Base-by-base conservation (phyloP, 2,329 filamentous ascomycete species). In the Hypoxylon rubiginosum region DNA sequence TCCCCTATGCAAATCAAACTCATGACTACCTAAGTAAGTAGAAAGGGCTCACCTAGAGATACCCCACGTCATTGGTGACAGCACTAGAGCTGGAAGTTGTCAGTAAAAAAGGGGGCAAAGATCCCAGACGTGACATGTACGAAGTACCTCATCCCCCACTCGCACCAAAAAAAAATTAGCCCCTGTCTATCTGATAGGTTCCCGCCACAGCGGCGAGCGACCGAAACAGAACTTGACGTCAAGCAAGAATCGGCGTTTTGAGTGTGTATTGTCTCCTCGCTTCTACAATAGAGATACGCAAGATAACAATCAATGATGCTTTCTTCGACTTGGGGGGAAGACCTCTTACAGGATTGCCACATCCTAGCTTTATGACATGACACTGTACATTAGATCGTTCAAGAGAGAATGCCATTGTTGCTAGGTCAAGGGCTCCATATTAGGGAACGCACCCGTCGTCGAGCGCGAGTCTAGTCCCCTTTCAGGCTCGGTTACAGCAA, bases 401-500 rank as follows among this genome's bases (percentile, higher is more conserved):
- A 8, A 21, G 17, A 24, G 43, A 26, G 21, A 26, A 19, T 26
- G 11, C 15, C 53, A 43, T n/a, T 5, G 8, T 21, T 17, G 9
- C 39, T 49, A 59, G 46, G 55, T 59, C 45, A 64, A 30, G 41
- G 52, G 17, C 10, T 28, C 13, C n/a, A 52, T 8, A 50, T 51
- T 58, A 53, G 51, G 43, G 43, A 58, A 58, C 34, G 28, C 53
- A 30, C 43, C 39, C 36, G 50, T 58, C 30, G 48, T 24, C 53
- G 11, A 45, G n/a, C 13, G 17, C 53, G 11, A 45, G n/a, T 10
- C 57, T 67, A 67, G 55, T 59, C 62, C 66, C 11, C 28, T 62
- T 59, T 50, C 7, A 58, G 58, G 50, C 21, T 69, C 61, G 64
- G 58, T 64, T 69, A 67, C 60, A 62, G 28, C 48, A 50, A 52